Base-by-base conservation (phyloP, 805 yeast species). In the Suhomyces pyralidae region DNA sequence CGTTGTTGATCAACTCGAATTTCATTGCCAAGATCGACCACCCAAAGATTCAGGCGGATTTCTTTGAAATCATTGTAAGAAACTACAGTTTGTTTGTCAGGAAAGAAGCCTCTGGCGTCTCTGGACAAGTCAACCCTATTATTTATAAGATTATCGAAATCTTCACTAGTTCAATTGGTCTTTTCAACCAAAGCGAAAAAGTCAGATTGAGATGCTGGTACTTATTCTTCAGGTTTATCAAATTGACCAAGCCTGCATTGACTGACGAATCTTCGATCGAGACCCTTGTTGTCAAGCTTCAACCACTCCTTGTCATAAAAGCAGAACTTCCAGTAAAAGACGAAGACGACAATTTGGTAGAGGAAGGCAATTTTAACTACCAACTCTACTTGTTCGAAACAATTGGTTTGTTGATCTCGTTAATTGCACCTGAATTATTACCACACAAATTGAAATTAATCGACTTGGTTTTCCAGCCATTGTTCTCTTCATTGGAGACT, bases 191-290 rank as follows among this genome's bases (percentile, higher is more conserved):
- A 5, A 77, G 80, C 58, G 86, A 81, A 53, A 86, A 83, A 55
- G 97, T 92, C 3, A 84, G 91, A 61, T 77, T 83, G 51, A 84
- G 97, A 66, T 80, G 96, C 42, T 94, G 98, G 97, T 93, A 90
- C 66, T 74, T 92, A 57, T 90, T 93, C 61, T 85, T 85, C 62
- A 81, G 96, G 66, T 88, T 92, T 62, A 79, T 91, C 55, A 90
- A 87, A 64, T 74, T 86, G 46, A 85, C 93, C 1, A 86, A 84
- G 63, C 90, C 91, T 36, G 55, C 58, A 7, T 72, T 80, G 47
- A 70, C 84, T 40, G 79, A 84, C 28, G 79, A 75, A 45, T 68
- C 59, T 51, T 65, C 68, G 36, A 75, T 81, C 61, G 85, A 80
- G 40, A 82, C 80, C 56, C 77, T 88, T 32, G 78, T 92, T 28